Conservation (phyloP, 768 basidiomycete genomes). For the Symmetrospora coprosmae region DNA sequence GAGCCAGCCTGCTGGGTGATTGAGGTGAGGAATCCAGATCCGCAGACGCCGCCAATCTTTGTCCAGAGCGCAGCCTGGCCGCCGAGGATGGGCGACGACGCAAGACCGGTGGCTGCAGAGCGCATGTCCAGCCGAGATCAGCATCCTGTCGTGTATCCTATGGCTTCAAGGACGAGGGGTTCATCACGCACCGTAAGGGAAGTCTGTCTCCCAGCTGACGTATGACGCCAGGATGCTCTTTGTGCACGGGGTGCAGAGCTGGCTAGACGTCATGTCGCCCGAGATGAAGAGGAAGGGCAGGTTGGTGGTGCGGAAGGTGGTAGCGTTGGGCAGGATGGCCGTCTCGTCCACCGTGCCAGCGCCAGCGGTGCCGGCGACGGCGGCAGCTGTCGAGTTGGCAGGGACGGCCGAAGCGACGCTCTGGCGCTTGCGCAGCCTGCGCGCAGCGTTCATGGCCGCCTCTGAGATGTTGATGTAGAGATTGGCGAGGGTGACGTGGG, state of each 20-base stretch:
- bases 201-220: slow-evolving; percentile 56
- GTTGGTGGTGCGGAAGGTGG: slow-evolving; percentile 44
- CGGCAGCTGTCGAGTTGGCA: slow-evolving; percentile 10
- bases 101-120: slow-evolving; percentile 45
- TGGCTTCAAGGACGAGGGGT: background rate
- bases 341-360: slow-evolving; percentile 33
- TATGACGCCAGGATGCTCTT: slow-evolving; percentile 60
- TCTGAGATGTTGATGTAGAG: slow-evolving; percentile 11
- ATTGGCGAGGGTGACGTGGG: slow-evolving; percentile 39
- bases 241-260: slow-evolving; percentile 71
- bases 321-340: slow-evolving; percentile 37
- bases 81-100: slow-evolving; percentile 50
- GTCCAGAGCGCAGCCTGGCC: slow-evolving; percentile 56
- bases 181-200: slow-evolving; percentile 47
- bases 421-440: background rate
- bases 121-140: background rate
- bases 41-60: slow-evolving; percentile 52
- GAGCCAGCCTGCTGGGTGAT: slow-evolving; percentile 25
- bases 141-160: background rate
- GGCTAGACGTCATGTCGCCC: slow-evolving; percentile 41
- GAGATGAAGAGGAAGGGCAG: slow-evolving; percentile 67
- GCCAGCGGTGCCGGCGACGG: slow-evolving; percentile 21
- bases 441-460: background rate
- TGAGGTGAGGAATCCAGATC: slow-evolving; percentile 41
- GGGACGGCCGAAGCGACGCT: background rate